Evolutionary conservation across 495 filamentous ascomycete genomes (phyloP), one percentile per base, ranked within the genome.

Genomic region (Coniosporium apollinis): DNA sequence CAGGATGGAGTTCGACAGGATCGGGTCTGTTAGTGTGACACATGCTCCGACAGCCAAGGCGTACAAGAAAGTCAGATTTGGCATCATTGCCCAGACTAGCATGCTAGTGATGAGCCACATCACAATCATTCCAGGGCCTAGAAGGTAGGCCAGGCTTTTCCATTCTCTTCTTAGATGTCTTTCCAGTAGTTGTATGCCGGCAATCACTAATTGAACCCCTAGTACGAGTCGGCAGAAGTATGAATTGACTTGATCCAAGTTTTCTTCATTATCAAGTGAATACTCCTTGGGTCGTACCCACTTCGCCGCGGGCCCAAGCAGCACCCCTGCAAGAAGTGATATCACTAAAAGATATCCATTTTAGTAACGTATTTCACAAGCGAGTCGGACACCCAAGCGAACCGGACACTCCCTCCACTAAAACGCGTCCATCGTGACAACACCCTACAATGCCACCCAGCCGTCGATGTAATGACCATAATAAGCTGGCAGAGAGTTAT

Each of bases 31-130:
- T 0, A 86, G 86, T 3, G 85, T 91, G 10, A 96, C 73, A 47
- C 84, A 91, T 18, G 83, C 75, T 2, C 70, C 85, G 20, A 93
- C 59, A 2, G 74, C 77, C 15, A 94, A 61, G 0, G 85, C 74
- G 47, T 86, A 74, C 1, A 94, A 65, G 43, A 91, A 80, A 28
- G 56, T 54, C 16, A 91, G 54, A 38, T 75, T 58, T 0, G 82
- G 82, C 2, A 91, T 74, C 41, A 93, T 55, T 0, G 60, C 83
- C 74, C 75, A 93, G 34, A 93, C 60, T 2, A 94, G 51, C 3
- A 91, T 54, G 45, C 72, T 78, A 34, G 79, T 91, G 28, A 59
- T 61, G n/a, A 92, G 43, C 87, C 87, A 94, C 85, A 93, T 93
- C 38, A 61, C 61, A 10, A 68, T 66, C 85, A 94, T 93, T 22